Base-by-base conservation (phyloP, 192 early-diverging fungal genomes). In the Dissophora globulifera region DNA sequence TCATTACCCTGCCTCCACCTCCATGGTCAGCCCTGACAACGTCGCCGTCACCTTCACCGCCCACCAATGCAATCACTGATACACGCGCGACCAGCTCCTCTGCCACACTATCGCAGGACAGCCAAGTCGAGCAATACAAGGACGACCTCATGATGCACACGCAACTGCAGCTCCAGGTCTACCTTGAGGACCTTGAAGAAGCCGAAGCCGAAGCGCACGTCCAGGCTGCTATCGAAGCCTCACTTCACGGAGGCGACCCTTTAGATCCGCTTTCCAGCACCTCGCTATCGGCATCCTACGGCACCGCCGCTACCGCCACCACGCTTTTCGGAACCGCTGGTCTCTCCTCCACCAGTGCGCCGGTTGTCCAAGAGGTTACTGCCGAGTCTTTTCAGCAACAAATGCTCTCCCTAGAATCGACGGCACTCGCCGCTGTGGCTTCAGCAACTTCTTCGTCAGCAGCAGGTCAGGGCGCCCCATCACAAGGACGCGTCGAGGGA, bases 161-260 rank as follows among this genome's bases (percentile, higher is more conserved):
- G 3, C 63, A 66, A 4, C 27, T 76, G 17, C 72, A 76, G 40
- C 50, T 76, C 10, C 72, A 76, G 35, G 31, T 46, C 10, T 76
- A 76, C 27, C 45, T 76, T 11, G 57, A 76, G 30, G 72, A 76
- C 20, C 20, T 76, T 27, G 70, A 65, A 33, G 48, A 65, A 17
- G 70, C 41, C 9, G 70, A 75, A n/a, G 41, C 31, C 42, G 35
- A 62, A 29, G 59, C 69, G 16, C 50, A 70, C 26, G 47, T 62
- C 26, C 52, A 65, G 52, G 62, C 38, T 19, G 60, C 47, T 1
- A 30, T 61, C 22, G 51, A 38, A 22, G 59, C 69, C 3, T 56
- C 60, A 31, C 26, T 50, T 0, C 30, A 56, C 26, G 16, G 30
- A 12, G 12, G 3, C 31, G 2, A 65, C 25, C n/a, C 22, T 11